phyloP scores from a whole-genome alignment of 1,139 yeast species.

The Candida sojae region DNA sequence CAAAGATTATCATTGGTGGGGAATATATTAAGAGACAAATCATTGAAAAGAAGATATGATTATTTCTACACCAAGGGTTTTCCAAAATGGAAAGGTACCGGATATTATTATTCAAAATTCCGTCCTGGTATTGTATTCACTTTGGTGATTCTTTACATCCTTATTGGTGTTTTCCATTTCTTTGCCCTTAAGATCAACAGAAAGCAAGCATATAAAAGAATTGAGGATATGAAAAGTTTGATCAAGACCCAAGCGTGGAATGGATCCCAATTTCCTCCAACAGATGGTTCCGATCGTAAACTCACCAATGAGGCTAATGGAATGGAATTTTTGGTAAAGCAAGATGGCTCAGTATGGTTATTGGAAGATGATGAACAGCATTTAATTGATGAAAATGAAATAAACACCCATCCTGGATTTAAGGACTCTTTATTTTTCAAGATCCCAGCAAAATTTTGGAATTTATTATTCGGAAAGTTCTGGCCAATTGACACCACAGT shows the following conservation, averaged over 20 bases:
- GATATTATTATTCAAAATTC: constrained; percentile 54
- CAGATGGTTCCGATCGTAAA: constrained; percentile 47
- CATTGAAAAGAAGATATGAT: constrained; percentile 75
- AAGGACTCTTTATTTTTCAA: constrained; percentile 57
- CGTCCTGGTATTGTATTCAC: constrained; percentile 63
- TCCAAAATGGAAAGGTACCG: constrained; percentile 71
- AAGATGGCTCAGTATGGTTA: constrained; percentile 69
- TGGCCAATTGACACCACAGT: constrained; percentile 28
- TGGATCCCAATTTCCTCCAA: constrained; percentile 48
- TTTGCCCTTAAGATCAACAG: constrained; percentile 55
- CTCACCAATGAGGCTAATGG: constrained; percentile 43
- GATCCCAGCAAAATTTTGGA: constrained; percentile 49
- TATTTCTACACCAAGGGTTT: constrained; percentile 83
- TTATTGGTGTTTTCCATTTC: constrained; percentile 62
- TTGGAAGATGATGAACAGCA: constrained; percentile 51
- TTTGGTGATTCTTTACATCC: constrained; percentile 44
- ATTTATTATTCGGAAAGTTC: constrained; percentile 42
- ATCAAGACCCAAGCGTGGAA: constrained; percentile 64
- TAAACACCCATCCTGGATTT: constrained; percentile 43
- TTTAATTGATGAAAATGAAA: constrained; percentile 35
- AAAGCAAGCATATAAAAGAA: constrained; percentile 60
- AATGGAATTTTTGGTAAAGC: constrained; percentile 61
- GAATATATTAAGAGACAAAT: constrained; percentile 63
- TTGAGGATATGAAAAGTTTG: constrained; percentile 51
- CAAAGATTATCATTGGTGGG: constrained; percentile 76